Evolutionary conservation across 768 basidiomycete species (phyloP).

Genomic region (Kwoniella bestiolae): DNA sequence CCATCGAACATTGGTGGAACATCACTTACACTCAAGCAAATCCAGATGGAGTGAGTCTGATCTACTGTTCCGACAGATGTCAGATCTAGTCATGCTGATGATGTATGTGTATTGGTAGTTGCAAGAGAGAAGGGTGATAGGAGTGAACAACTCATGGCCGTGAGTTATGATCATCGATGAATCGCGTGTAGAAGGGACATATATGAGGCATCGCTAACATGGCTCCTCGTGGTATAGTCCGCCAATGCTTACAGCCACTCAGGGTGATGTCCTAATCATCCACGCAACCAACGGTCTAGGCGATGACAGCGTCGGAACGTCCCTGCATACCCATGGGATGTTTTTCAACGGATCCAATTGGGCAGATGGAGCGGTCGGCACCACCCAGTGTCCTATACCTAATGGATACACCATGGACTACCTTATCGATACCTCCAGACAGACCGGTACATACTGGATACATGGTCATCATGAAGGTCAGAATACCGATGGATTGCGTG

Average conservation of each 20-base stretch:
- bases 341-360: conserved; percentile 85
- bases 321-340: conserved; percentile 93
- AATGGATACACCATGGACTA: conserved; percentile 74
- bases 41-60: conserved; percentile 72
- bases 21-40: conserved; percentile 81
- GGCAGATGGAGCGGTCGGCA: conserved; percentile 83
- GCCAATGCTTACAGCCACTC: conserved; percentile 75
- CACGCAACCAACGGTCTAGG: conserved; percentile 73
- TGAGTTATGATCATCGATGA: too few species aligned
- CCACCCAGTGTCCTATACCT: conserved; percentile 81
- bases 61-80: neutral
- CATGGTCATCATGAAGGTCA: conserved; percentile 63
- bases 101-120: conserved; percentile 35
- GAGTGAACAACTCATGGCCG: conserved; percentile 94
- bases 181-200: too few species aligned
- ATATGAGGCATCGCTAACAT: too few species aligned
- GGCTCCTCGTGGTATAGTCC: too few species aligned
- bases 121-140: conserved; percentile 72
- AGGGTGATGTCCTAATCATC: conserved; percentile 73
- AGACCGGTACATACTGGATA: conserved; percentile 40
- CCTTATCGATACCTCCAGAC: conserved; percentile 62
- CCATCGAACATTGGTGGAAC: conserved; percentile 67
- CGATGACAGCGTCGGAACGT: conserved; percentile 63
- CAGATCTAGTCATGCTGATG: neutral
- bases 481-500: conserved; percentile 91